Percentiles rank a stretch among this genome's conserved stretches.
Conservation (phyloP, 2,329 filamentous ascomycete species). For the Colletotrichum acutatum region DNA sequence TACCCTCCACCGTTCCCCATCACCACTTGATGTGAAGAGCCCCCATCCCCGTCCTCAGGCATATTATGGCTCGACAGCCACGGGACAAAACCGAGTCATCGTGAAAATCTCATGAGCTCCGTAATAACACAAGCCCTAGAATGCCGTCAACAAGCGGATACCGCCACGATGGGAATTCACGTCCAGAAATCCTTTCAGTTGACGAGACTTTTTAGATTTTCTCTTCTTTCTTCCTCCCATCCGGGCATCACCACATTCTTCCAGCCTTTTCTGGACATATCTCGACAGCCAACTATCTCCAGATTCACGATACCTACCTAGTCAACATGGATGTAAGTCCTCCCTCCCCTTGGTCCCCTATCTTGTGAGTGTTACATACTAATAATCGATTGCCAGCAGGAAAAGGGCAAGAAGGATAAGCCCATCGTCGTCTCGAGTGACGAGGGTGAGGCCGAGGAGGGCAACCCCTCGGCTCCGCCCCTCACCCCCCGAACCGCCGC, state of each 20-base stretch:
- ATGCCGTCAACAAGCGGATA: neutral
- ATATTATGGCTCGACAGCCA: neutral
- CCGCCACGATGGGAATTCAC: neutral
- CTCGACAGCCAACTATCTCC: neutral
- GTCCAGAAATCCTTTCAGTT: neutral
- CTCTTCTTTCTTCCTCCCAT: neutral
- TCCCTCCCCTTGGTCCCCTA: no score
- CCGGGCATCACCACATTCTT: neutral
- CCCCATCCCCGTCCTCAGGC: neutral
- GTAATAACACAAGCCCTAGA: neutral
- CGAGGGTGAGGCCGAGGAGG: neutral
- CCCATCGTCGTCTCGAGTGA: neutral
- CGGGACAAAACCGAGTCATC: neutral
- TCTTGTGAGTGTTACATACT: neutral
- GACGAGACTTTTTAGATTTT: neutral
- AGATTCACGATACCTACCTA: neutral
- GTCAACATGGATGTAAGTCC: neutral
- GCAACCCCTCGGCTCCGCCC: no score
- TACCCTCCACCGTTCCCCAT: neutral
- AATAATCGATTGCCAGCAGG: neutral
- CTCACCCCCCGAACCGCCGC: no score
- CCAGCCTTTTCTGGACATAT: neutral
- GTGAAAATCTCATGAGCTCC: neutral
- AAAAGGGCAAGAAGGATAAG: neutral
- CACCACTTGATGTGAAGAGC: neutral